Evolutionary conservation across 495 filamentous ascomycete genomes (phyloP).

Genomic region (Penicillium verhagenii): DNA sequence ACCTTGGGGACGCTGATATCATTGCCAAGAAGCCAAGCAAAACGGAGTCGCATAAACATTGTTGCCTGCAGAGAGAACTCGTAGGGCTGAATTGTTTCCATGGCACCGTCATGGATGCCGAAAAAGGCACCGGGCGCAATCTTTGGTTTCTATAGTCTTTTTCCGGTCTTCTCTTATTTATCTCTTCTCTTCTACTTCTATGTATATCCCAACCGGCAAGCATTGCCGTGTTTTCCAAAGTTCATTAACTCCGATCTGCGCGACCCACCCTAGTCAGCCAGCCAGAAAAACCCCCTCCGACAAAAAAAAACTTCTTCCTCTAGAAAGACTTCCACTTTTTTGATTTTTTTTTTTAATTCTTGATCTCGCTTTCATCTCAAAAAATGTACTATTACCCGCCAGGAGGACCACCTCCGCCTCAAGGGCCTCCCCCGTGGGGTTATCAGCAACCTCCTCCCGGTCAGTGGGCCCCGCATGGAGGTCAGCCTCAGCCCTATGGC

Average conservation of each 20-base stretch:
- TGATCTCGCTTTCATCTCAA: not conserved
- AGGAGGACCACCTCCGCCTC: constrained; percentile 11
- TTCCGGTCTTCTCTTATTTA: not conserved
- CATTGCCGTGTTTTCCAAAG: not conserved
- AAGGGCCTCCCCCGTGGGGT: not conserved
- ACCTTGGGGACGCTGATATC: not conserved
- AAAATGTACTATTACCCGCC: constrained; percentile 27
- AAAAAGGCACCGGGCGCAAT: not conserved
- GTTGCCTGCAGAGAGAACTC: constrained; percentile 3
- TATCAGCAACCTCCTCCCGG: constrained; percentile 11
- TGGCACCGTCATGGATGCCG: not conserved
- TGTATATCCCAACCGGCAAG: not conserved
- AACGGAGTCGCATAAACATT: not conserved
- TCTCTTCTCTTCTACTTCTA: not conserved
- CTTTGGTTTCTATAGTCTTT: not conserved
- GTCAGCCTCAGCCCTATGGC: constrained; percentile 21
- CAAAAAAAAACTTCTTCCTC: constrained; percentile 3
- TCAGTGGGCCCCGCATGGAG: constrained; percentile 24
- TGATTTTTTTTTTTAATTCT: not conserved
- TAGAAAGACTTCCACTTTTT: not conserved
- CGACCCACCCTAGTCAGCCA: constrained; percentile 4
- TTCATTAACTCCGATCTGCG: not conserved
- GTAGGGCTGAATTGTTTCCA: not conserved
- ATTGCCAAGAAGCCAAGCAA: not conserved
- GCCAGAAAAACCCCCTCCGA: not conserved